Conservation (phyloP, 164 flowering plant species). For the Kalanchoe fedtschenkoi region DNA sequence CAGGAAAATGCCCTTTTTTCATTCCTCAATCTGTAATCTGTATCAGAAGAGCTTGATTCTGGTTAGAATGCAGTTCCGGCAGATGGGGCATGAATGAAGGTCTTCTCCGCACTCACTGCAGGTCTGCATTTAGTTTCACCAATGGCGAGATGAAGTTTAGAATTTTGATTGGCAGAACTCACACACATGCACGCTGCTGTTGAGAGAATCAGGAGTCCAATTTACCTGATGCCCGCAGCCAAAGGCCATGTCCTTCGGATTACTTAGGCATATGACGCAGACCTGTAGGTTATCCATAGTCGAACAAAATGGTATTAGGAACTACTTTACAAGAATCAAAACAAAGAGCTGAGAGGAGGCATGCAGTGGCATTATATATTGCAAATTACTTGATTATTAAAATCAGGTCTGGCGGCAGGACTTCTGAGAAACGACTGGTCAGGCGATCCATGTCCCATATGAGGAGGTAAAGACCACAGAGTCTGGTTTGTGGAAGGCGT, state of each 20-base stretch:
- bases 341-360: not conserved
- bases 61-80: no score
- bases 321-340: not conserved
- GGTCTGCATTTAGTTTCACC: constrained; percentile 27
- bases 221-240: constrained; percentile 65
- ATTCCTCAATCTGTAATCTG: no score
- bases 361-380: not conserved
- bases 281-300: constrained; percentile 22
- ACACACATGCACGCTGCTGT: not conserved
- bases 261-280: constrained; percentile 53
- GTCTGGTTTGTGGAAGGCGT: constrained; percentile 20
- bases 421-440: constrained; percentile 8
- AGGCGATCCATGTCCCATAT: constrained; percentile 4
- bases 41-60: no score
- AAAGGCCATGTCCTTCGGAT: constrained; percentile 45
- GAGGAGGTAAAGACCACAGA: constrained; percentile 25
- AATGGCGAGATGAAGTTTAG: not conserved
- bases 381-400: constrained; percentile 33
- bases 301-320: not conserved
- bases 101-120: constrained; percentile 41
- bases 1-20: no score
- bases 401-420: constrained; percentile 19
- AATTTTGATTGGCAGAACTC: not conserved
- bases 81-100: constrained; percentile 42
- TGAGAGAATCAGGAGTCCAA: not conserved